Base-by-base conservation (phyloP, 75 land plant species). In the Sequoiadendron giganteum region DNA sequence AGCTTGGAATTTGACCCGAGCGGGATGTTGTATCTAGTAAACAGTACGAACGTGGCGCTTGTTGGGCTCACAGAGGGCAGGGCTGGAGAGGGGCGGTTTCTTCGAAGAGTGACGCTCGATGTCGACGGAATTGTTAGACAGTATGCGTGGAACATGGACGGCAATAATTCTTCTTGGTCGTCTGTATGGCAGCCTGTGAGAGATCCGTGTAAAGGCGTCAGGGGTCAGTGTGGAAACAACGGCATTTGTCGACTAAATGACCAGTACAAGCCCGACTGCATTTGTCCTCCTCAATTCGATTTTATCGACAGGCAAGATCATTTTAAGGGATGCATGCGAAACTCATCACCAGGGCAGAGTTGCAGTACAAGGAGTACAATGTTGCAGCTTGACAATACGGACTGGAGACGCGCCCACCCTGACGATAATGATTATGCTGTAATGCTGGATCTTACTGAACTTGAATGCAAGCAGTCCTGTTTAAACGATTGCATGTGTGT, bases 61-160 rank as follows among this genome's bases (percentile, higher is more conserved):
- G 30, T 2, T 2, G 30, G 0, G 7, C 2, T 58, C 21, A 8
- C 34, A 10, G 75, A 72, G 10, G 75, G 75, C 30, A n/a, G 5
- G 1, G 75, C 75, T n/a, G 11, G 75, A 72, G 9, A 10, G 0
- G 75, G 34, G 13, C 75, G 28, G 34, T 72, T 72, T 30, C 75
- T 70, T 70, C 73, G 32, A 6, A 86, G 93, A 42, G 88, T 87
- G 14, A 90, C 87, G 25, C 83, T 90, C 0, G 89, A 89, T 36
- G 48, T 65, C 56, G 90, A 92, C 85, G 93, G 93, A 4, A 88
- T 88, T 5, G 85, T 92, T 49, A 48, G 81, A 30, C 75, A 88
- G 21, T 90, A 86, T 42, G 65, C 45, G 10, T 76, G 45, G n/a
- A 72, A 28, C 34, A 10, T 28, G 9, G n/a, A 70, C 10, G 34